Conservation (phyloP, 257 asterid genomes). For the Cinchona pubescens region DNA sequence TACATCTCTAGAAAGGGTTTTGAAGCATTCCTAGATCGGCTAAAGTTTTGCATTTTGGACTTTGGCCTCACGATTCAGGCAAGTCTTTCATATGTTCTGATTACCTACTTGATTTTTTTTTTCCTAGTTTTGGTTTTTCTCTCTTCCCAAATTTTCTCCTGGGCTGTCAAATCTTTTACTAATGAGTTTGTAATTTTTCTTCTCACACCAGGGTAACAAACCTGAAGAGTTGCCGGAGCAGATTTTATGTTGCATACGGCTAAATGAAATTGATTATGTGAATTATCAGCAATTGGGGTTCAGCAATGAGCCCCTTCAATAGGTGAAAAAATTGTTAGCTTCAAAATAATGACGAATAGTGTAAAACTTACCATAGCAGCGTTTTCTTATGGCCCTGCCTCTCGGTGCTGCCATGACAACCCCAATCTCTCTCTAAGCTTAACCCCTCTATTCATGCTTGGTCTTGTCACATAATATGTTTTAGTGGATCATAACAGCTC, state of each 20-base stretch:
- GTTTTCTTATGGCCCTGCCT: too few species aligned
- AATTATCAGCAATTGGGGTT: slow-evolving; percentile 71
- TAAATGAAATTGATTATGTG: slow-evolving; percentile 74
- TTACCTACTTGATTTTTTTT: not conserved
- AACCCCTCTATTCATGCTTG: not conserved
- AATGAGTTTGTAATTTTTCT: slow-evolving; percentile 2
- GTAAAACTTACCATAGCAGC: slow-evolving; percentile 22
- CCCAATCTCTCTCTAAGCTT: not conserved
- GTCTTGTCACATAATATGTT: not conserved
- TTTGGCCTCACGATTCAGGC: slow-evolving; percentile 95
- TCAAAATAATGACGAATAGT: slow-evolving; percentile 22
- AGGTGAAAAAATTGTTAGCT: slow-evolving; percentile 27
- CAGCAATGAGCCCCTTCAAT: slow-evolving; percentile 39
- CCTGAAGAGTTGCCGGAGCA: slow-evolving; percentile 94
- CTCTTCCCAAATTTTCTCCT: not conserved
- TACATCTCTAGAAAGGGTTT: slow-evolving; percentile 86
- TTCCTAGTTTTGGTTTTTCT: not conserved
- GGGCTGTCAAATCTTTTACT: not conserved
- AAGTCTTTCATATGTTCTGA: slow-evolving; percentile 28
- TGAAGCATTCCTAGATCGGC: slow-evolving; percentile 67
- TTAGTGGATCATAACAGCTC: not conserved
- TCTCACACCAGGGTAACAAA: slow-evolving; percentile 71
- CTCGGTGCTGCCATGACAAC: slow-evolving; percentile 7
- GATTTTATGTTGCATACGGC: slow-evolving; percentile 77
- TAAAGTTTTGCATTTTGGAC: slow-evolving; percentile 78